Evolutionary conservation across 805 yeast species (phyloP).

Genomic region (Pichia nanzhaoensis): DNA sequence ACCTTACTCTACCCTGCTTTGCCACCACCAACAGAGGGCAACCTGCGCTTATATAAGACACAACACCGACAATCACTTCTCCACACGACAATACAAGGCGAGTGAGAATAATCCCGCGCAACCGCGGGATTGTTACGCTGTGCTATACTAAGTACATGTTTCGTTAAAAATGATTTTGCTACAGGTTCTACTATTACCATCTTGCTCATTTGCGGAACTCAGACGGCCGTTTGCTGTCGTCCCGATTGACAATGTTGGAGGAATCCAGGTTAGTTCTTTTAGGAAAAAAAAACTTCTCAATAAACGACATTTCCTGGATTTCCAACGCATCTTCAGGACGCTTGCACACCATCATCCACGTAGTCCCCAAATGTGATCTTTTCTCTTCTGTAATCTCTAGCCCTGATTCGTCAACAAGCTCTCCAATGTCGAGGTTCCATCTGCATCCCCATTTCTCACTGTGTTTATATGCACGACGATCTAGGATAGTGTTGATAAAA

Average conservation of each 20-base stretch:
- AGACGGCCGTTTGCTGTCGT: conserved; percentile 3
- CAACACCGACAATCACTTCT: neutral
- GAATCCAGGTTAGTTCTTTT: conserved; percentile 28
- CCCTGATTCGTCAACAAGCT: conserved; percentile 75
- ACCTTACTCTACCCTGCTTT: neutral
- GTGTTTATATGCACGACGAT: conserved; percentile 75
- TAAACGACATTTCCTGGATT: conserved; percentile 40
- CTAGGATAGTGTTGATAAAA: conserved; percentile 72
- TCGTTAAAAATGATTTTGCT: too few species aligned
- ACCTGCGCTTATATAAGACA: neutral
- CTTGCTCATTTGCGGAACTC: neutral
- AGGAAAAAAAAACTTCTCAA: conserved; percentile 42
- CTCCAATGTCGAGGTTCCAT: conserved; percentile 94
- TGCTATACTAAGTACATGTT: too few species aligned
- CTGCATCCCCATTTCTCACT: conserved; percentile 94
- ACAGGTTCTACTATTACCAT: neutral
- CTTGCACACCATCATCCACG: conserved; percentile 79
- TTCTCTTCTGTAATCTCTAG: conserved; percentile 74
- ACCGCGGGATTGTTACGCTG: too few species aligned
- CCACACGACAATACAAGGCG: too few species aligned
- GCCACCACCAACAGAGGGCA: too few species aligned
- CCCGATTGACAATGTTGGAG: conserved; percentile 15
- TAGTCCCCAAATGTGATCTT: conserved; percentile 85
- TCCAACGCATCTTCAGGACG: conserved; percentile 57
- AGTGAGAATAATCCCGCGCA: neutral